Base-by-base conservation (phyloP, 768 basidiomycete genomes). In the Gyrodon lividus region DNA sequence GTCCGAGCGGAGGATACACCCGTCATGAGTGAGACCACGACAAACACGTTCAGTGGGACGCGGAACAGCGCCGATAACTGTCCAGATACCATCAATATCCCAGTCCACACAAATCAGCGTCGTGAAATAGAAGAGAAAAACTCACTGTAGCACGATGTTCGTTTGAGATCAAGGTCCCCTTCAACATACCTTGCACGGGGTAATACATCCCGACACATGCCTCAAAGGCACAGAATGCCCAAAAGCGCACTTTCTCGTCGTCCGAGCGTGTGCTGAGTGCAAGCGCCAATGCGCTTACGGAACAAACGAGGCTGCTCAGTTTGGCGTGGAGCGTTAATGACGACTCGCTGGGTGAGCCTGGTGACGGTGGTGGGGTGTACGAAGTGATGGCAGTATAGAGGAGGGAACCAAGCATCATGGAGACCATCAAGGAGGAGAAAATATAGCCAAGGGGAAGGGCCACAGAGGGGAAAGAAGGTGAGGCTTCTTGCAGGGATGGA, bases 131-230 rank as follows among this genome's bases (percentile, higher is more conserved):
- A 40, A 24, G 9, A 10, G 50, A n/a, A 28, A 37, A 16, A 64
- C 80, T 58, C 55, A 88, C 86, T 46, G 87, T 89, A 1, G 87
- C 87, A 14, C 87, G 78, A 58, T 88, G 80, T 60, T 87, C 87
- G 52, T 89, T 82, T 1, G 83, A 72, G 12, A 89, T 82, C 47
- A 89, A 64, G 1, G 76, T 74, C 20, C 86, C 84, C 35, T 84
- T 76, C 19, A 89, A 68, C 77, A 86, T 88, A 24, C 87, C 87
- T 51, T 89, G 87, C 26, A 87, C 79, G 20, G 87, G 87, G 60
- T 89, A 89, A 61, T 89, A 89, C 81, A 86, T 79, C 41, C 87
- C 87, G 6, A 89, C 87, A 62, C 84, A 88, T 14, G 79, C 84
- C 64, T 89, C 87, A 54, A 88, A 89, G 13, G 77, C 69, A 57